Conservation (phyloP, 169 alveolate genomes). For the Cryptosporidium meleagridis region DNA sequence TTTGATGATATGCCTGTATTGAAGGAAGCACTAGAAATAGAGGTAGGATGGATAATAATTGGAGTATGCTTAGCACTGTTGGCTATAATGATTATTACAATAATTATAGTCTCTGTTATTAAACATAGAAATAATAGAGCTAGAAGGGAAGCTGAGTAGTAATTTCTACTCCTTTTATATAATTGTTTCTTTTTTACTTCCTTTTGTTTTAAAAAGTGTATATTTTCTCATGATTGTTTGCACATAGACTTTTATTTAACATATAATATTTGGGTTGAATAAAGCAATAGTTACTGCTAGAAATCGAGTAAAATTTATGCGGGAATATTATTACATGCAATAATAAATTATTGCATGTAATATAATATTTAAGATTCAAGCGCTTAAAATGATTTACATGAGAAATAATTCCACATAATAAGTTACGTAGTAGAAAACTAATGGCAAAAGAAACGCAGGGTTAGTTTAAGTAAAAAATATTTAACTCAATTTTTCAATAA, state of each 20-base stretch:
- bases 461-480: too few species aligned
- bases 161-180: background rate
- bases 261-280: too few species aligned
- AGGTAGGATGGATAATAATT: slow-evolving; percentile 60
- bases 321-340: background rate
- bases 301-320: background rate
- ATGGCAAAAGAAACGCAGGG: background rate
- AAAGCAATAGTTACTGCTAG: too few species aligned
- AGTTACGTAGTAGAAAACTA: too few species aligned
- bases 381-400: background rate
- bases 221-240: too few species aligned
- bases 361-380: background rate
- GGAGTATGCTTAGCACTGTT: slow-evolving; percentile 15
- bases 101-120: slow-evolving; percentile 34
- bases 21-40: slow-evolving; percentile 6
- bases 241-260: too few species aligned
- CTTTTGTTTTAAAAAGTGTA: background rate
- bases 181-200: background rate
- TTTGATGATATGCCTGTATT: slow-evolving; percentile 11
- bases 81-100: slow-evolving; percentile 26
- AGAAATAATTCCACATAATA: too few species aligned
- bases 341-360: too few species aligned
- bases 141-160: slow-evolving; percentile 14
- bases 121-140: slow-evolving; percentile 49
- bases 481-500: background rate